Conservation (phyloP, 1,284 basidiomycete genomes). For the Thelephora terrestris region DNA sequence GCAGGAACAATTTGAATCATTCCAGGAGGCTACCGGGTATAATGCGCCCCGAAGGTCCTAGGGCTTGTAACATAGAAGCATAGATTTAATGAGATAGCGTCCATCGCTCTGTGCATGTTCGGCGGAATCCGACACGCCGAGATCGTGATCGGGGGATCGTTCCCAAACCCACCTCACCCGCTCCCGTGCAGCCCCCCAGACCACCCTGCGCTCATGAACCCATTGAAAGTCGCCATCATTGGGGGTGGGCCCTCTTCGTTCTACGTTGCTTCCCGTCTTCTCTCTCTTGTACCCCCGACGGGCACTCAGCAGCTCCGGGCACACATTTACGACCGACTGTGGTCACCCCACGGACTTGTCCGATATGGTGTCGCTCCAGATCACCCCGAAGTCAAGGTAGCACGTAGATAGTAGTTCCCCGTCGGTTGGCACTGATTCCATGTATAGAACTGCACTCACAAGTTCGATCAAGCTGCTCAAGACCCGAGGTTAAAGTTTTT, state of each 20-base stretch:
- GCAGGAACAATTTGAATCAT: neutral
- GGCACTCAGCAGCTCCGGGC: conserved; percentile 44
- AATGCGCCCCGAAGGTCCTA: neutral
- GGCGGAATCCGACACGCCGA: too few relatives aligned
- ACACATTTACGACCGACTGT: conserved; percentile 89
- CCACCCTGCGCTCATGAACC: conserved; percentile 12
- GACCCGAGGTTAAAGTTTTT: conserved; percentile 83
- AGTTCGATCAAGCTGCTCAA: conserved; percentile 72
- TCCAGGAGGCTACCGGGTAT: neutral
- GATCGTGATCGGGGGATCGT: neutral
- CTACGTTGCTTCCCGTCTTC: conserved; percentile 81
- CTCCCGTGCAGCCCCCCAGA: neutral
- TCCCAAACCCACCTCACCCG: neutral
- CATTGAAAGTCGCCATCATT: conserved; percentile 66
- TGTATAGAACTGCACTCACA: conserved; percentile 88
- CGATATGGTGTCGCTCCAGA: conserved; percentile 97
- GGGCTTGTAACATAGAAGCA: neutral
- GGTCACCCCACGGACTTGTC: conserved; percentile 91
- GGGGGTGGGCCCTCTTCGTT: conserved; percentile 93
- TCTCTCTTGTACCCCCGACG: conserved; percentile 47
- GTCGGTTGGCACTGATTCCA: neutral
- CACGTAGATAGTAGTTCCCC: neutral
- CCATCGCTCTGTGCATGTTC: too few relatives aligned
- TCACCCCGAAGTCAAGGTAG: conserved; percentile 95
- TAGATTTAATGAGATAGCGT: neutral